Conservation (phyloP, 2,329 filamentous ascomycete genomes). For the Aspergillus candidus region DNA sequence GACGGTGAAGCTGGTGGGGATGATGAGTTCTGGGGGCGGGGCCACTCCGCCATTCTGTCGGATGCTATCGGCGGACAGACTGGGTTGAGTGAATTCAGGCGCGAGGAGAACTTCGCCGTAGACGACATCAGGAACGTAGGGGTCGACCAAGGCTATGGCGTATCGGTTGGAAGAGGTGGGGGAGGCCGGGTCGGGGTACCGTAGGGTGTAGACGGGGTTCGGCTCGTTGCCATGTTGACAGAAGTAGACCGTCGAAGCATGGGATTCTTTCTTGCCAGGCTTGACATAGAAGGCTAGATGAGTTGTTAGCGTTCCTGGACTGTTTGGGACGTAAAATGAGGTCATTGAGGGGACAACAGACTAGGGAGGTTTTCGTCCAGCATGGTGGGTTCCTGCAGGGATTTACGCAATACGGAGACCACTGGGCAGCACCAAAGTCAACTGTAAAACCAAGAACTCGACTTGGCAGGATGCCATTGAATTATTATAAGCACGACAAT, state of each 20-base stretch:
- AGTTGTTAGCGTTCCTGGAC: constrained; percentile 13
- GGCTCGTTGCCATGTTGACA: constrained; percentile 76
- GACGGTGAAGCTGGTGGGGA: constrained; percentile 73
- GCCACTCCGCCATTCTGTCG: constrained; percentile 61
- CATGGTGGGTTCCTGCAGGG: constrained; percentile 48
- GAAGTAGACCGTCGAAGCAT: constrained; percentile 36
- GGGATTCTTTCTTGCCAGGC: constrained; percentile 41
- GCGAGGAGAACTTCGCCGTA: constrained; percentile 80
- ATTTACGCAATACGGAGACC: background rate
- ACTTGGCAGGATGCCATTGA: constrained; percentile 10
- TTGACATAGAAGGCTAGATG: constrained; percentile 56
- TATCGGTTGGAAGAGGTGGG: constrained; percentile 74
- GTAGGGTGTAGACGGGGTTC: constrained; percentile 70
- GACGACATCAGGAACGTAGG: constrained; percentile 70
- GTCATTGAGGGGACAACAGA: constrained; percentile 22
- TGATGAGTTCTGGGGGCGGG: constrained; percentile 62
- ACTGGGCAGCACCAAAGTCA: too few relatives aligned
- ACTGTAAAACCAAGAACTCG: background rate
- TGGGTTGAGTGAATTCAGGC: constrained; percentile 80
- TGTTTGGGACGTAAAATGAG: background rate
- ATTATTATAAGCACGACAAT: background rate
- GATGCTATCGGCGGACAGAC: constrained; percentile 73
- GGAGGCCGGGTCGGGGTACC: constrained; percentile 65
- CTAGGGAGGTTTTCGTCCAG: constrained; percentile 90
- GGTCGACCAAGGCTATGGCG: constrained; percentile 77